phyloP scores from a whole-genome alignment of 2,329 filamentous ascomycete species.

The Xylariaceae sp. region DNA sequence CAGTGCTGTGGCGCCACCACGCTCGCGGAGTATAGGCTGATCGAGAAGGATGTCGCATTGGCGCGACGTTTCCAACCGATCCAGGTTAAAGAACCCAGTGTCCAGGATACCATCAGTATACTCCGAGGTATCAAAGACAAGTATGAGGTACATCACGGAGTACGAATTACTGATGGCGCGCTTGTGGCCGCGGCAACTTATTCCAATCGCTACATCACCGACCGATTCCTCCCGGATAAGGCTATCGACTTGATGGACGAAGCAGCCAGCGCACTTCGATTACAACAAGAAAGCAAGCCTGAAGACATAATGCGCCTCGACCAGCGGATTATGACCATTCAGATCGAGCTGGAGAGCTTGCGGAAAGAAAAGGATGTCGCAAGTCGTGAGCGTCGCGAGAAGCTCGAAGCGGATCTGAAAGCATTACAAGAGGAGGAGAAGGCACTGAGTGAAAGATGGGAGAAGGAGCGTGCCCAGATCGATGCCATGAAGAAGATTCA shows the following conservation, averaged over 20 bases:
- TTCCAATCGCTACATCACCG: slow-evolving; percentile 93
- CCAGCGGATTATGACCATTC: slow-evolving; percentile 93
- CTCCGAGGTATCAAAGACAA: slow-evolving; percentile 94
- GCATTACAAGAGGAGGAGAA: slow-evolving; percentile 69
- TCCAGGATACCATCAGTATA: slow-evolving; percentile 92
- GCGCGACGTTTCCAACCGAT: slow-evolving; percentile 94
- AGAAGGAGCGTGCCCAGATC: slow-evolving; percentile 80
- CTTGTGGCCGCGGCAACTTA: slow-evolving; percentile 87
- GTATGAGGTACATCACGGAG: slow-evolving; percentile 95
- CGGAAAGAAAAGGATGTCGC: slow-evolving; percentile 90
- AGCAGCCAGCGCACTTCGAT: slow-evolving; percentile 79
- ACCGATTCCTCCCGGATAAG: slow-evolving; percentile 93
- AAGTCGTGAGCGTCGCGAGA: slow-evolving; percentile 80
- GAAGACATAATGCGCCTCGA: slow-evolving; percentile 90
- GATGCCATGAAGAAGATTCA: slow-evolving; percentile 82
- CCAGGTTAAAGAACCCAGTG: slow-evolving; percentile 81
- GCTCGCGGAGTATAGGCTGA: slow-evolving; percentile 81
- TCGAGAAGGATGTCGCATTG: slow-evolving; percentile 93
- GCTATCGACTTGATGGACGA: slow-evolving; percentile 97
- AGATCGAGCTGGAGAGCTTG: slow-evolving; percentile 91
- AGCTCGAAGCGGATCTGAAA: slow-evolving; percentile 72
- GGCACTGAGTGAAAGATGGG: slow-evolving; percentile 78
- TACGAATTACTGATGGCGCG: slow-evolving; percentile 87
- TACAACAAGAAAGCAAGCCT: slow-evolving; percentile 96
- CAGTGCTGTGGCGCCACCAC: slow-evolving; percentile 97